These are phyloP conservation scores for Purshia tridentata DNA, from an alignment of 306 rosid species.

Conservation along the genomic window DNA sequence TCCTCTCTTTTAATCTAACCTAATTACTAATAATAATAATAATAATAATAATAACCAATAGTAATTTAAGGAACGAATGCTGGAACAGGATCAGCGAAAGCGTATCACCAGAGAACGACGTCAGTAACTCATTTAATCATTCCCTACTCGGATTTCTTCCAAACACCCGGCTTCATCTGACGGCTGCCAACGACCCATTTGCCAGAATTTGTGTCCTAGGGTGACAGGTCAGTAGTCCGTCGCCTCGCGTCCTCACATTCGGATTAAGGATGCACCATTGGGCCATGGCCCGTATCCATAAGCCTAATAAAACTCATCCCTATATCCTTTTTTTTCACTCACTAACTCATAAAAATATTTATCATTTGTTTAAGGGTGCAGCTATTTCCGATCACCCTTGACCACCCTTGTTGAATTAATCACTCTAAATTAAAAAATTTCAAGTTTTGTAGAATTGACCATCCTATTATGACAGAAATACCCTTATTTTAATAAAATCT, in stretches of 20 bases:
- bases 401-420: no score
- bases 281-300: neutral
- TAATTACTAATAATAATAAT: neutral
- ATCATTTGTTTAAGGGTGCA: no score
- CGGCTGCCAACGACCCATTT: conserved; percentile 24
- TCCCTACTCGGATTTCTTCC: conserved; percentile 1
- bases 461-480: no score
- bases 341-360: no score
- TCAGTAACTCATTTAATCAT: conserved; percentile 14
- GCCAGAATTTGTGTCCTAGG: neutral
- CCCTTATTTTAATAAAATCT: no score
- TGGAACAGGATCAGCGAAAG: conserved; percentile 8
- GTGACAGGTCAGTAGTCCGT: neutral
- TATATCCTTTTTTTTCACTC: no score
- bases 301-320: no score
- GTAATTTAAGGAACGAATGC: conserved; percentile 14
- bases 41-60: neutral
- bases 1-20: conserved; percentile 14
- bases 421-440: no score
- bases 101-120: conserved; percentile 27
- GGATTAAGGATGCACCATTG: neutral
- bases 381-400: no score
- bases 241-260: neutral
- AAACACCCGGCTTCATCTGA: conserved; percentile 20
- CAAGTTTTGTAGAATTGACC: no score